These are phyloP conservation scores for Naumovozyma baii DNA, from an alignment of 805 yeast genomes.

Conservation along the genomic window DNA sequence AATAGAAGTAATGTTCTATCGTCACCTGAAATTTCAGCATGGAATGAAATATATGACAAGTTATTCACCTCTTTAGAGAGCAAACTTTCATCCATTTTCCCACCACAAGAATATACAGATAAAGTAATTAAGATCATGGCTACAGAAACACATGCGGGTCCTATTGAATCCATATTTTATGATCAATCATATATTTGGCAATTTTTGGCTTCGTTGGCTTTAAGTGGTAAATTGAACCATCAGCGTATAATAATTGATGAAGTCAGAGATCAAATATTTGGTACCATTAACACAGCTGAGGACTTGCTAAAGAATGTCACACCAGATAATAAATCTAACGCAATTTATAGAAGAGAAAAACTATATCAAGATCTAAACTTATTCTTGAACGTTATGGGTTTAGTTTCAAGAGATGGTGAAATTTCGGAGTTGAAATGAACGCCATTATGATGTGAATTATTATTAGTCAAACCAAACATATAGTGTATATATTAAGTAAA, in stretches of 20 bases:
- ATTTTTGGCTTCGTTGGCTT: conserved; percentile 84
- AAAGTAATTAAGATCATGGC: conserved; percentile 8
- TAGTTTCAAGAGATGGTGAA: conserved; percentile 82
- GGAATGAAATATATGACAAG: conserved; percentile 76
- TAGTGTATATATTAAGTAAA: not conserved
- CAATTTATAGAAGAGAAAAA: conserved; percentile 40
- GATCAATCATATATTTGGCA: conserved; percentile 92
- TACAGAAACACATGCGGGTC: conserved; percentile 6
- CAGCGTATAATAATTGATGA: conserved; percentile 92
- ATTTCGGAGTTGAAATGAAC: conserved; percentile 58
- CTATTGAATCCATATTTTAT: conserved; percentile 28
- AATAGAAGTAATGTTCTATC: conserved; percentile 32
- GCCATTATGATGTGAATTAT: too few species aligned
- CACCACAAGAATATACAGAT: conserved; percentile 41
- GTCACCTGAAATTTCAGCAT: conserved; percentile 37
- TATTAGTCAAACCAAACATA: too few species aligned
- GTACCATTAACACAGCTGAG: conserved; percentile 72
- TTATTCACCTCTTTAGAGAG: conserved; percentile 73
- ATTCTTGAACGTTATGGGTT: conserved; percentile 93
- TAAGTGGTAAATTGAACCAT: conserved; percentile 82
- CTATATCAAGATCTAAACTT: conserved; percentile 74
- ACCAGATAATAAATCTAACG: conserved; percentile 34
- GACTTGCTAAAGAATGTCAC: conserved; percentile 16
- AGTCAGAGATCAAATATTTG: conserved; percentile 86
- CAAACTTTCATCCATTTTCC: conserved; percentile 69